Conservation (phyloP, 768 basidiomycete species). For the Rhodocollybia butyracea region DNA sequence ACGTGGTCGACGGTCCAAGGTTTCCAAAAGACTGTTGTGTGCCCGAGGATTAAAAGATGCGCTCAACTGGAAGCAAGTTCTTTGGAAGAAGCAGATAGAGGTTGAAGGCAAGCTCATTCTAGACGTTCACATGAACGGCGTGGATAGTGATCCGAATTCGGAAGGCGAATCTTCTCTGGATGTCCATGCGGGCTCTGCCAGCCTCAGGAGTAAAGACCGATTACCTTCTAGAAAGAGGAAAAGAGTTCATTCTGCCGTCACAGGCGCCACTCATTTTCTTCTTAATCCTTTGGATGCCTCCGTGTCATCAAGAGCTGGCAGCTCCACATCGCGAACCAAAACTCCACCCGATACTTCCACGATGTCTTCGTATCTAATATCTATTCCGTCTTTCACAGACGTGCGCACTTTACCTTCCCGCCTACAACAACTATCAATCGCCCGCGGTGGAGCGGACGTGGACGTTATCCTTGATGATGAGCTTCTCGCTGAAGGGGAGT, state of each 20-base stretch:
- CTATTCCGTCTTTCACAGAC: constrained; percentile 22
- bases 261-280: constrained; percentile 52
- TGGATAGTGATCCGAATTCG: constrained; percentile 21
- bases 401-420: constrained; percentile 46
- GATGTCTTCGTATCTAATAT: constrained; percentile 14
- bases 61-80: constrained; percentile 62
- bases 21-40: constrained; percentile 60
- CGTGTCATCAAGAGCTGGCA: constrained; percentile 11
- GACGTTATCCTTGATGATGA: constrained; percentile 64
- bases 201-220: not conserved
- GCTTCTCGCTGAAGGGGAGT: constrained; percentile 65
- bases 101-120: constrained; percentile 31
- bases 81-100: constrained; percentile 44
- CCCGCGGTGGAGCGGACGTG: constrained; percentile 53
- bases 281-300: constrained; percentile 51
- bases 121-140: constrained; percentile 34
- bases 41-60: constrained; percentile 70
- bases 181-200: not conserved
- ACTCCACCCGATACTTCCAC: constrained; percentile 20
- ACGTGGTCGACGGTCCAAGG: constrained; percentile 49
- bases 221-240: constrained; percentile 23
- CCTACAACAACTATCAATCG: constrained; percentile 56
- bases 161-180: not conserved
- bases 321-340: constrained; percentile 7
- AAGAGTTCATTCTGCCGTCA: constrained; percentile 30